phyloP scores from a whole-genome alignment of 2,329 filamentous ascomycete species.

The Lecanosticta acicola region DNA sequence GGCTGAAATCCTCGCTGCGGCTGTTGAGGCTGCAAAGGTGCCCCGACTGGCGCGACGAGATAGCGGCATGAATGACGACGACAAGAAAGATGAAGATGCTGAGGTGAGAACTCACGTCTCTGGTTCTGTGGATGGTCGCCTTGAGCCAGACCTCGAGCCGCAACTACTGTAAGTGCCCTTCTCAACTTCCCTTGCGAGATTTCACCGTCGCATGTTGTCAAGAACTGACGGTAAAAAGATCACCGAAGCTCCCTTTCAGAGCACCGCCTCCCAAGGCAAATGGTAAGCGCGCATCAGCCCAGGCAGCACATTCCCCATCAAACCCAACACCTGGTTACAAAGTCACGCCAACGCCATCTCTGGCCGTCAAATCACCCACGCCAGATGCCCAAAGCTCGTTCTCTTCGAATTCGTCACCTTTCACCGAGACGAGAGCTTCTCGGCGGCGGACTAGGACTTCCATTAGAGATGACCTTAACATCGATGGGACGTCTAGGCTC shows the following conservation, averaged over 20 bases:
- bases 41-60: constrained; percentile 11
- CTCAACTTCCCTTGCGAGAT: neutral
- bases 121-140: neutral
- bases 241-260: constrained; percentile 9
- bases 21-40: constrained; percentile 12
- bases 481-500: constrained; percentile 12
- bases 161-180: constrained; percentile 3
- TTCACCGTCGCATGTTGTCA: neutral
- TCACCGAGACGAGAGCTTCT: neutral
- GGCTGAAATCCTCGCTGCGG: constrained; percentile 11
- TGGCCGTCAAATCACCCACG: constrained; percentile 1
- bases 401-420: neutral
- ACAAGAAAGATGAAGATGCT: constrained; percentile 1
- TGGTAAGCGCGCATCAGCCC: constrained; percentile 2
- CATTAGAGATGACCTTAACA: constrained; percentile 10
- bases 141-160: neutral
- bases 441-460: neutral
- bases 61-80: constrained; percentile 11
- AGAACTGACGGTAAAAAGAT: constrained; percentile 5
- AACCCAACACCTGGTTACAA: neutral
- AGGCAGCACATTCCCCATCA: constrained; percentile 1
- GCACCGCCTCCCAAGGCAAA: neutral
- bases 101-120: neutral
- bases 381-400: neutral
- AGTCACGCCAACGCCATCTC: neutral